Percentiles rank a stretch among this genome's conserved stretches.
Conservation (phyloP, 306 rosid genomes). For the Acacia acuminata region DNA sequence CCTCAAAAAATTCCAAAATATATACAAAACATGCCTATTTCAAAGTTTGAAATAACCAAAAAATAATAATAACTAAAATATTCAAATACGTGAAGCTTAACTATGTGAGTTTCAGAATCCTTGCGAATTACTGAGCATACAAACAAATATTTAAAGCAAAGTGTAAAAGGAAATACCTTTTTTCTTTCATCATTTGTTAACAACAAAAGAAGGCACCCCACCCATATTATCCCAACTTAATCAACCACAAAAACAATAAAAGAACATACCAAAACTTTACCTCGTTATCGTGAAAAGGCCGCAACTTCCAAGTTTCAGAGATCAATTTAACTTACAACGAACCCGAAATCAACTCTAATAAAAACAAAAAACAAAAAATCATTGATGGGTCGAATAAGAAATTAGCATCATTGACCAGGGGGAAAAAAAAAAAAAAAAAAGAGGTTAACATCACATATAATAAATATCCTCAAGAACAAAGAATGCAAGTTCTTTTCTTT, state of each 20-base stretch:
- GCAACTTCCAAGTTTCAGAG: constrained; percentile 41
- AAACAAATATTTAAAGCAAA: constrained; percentile 6
- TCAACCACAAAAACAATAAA: constrained; percentile 33
- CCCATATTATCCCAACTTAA: constrained; percentile 33
- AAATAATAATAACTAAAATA: neutral
- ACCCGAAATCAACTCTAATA: constrained; percentile 40
- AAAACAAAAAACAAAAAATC: constrained; percentile 12
- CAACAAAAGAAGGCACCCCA: constrained; percentile 21
- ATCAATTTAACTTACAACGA: constrained; percentile 34
- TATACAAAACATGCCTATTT: neutral
- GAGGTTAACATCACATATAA: constrained; percentile 27
- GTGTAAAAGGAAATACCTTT: neutral
- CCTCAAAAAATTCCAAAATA: neutral
- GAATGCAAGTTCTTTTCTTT: constrained; percentile 42
- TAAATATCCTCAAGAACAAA: constrained; percentile 30
- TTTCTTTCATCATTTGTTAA: constrained; percentile 5
- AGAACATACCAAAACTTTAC: constrained; percentile 34
- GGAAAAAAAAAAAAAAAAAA: neutral
- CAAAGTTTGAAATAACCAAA: neutral
- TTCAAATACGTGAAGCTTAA: neutral
- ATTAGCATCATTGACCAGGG: constrained; percentile 26
- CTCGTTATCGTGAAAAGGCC: constrained; percentile 53
- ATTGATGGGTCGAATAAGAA: constrained; percentile 22
- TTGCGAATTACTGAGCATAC: neutral
- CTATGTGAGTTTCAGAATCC: neutral